phyloP scores from a whole-genome alignment of 805 yeast genomes.

The Kluyveromyces starmeri region DNA sequence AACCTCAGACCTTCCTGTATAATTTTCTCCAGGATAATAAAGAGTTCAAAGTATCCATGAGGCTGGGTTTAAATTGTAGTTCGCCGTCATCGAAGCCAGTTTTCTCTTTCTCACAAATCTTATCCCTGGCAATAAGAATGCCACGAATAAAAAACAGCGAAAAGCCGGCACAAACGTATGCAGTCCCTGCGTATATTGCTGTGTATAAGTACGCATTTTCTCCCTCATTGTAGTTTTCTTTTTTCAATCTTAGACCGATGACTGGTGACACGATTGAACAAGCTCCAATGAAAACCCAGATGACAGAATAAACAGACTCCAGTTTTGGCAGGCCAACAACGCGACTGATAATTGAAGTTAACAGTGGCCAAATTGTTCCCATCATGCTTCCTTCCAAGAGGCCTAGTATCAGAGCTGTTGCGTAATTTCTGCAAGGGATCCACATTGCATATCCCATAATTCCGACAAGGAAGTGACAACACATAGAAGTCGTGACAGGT shows the following conservation, averaged over 20 bases:
- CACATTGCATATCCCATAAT: slow-evolving; percentile 42
- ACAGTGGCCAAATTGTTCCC: slow-evolving; percentile 54
- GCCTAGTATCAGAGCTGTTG: slow-evolving; percentile 45
- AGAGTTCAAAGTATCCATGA: slow-evolving; percentile 4
- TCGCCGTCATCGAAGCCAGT: slow-evolving; percentile 24
- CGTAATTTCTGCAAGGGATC: slow-evolving; percentile 49
- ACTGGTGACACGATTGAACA: slow-evolving; percentile 50
- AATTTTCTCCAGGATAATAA: slow-evolving; percentile 6
- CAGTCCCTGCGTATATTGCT: slow-evolving; percentile 50
- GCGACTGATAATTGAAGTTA: slow-evolving; percentile 43
- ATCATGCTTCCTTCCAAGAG: slow-evolving; percentile 45
- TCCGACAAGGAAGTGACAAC: slow-evolving; percentile 33
- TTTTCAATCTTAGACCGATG: slow-evolving; percentile 45
- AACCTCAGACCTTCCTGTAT: slow-evolving; percentile 5
- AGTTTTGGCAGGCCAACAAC: slow-evolving; percentile 47
- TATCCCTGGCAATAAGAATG: slow-evolving; percentile 45
- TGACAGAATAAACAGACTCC: slow-evolving; percentile 41
- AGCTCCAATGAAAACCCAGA: slow-evolving; percentile 44
- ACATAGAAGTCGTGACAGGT: slow-evolving; percentile 37
- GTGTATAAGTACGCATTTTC: slow-evolving; percentile 41
- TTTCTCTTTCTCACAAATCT: slow-evolving; percentile 18
- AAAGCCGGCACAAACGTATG: slow-evolving; percentile 39
- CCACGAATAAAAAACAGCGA: slow-evolving; percentile 42
- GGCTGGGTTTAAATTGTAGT: slow-evolving; percentile 12
- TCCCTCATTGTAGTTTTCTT: slow-evolving; percentile 20